Conservation (phyloP, 495 filamentous ascomycete species). For the Antarctomyces pellizariae region DNA sequence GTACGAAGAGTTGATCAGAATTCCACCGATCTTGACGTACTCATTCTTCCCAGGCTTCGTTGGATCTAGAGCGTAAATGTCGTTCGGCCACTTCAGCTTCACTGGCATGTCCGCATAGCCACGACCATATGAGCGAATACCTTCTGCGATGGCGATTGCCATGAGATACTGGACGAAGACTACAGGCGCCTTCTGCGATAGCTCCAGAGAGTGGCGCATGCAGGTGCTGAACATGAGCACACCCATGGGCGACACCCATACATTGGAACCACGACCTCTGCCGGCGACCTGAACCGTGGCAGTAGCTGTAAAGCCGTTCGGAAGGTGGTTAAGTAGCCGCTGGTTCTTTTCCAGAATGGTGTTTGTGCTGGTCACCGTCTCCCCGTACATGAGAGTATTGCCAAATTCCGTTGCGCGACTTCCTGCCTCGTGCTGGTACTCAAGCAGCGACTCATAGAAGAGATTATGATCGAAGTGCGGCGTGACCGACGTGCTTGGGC, state of each 20-base stretch:
- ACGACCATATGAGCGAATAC: conserved; percentile 53
- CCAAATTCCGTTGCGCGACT: conserved; percentile 45
- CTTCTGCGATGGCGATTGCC: conserved; percentile 73
- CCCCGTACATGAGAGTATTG: conserved; percentile 58
- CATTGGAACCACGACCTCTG: conserved; percentile 76
- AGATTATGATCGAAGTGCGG: conserved; percentile 73
- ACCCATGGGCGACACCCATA: conserved; percentile 85
- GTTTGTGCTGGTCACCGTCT: conserved; percentile 85
- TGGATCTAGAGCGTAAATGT: conserved; percentile 72
- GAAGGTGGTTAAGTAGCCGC: conserved; percentile 48
- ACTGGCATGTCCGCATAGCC: conserved; percentile 56
- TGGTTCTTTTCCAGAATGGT: conserved; percentile 91
- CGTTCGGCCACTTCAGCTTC: conserved; percentile 93
- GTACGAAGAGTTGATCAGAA: conserved; percentile 78
- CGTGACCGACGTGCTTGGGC: conserved; percentile 51
- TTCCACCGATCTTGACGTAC: conserved; percentile 85
- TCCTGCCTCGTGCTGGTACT: conserved; percentile 34
- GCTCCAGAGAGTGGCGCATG: conserved; percentile 52
- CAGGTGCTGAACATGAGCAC: conserved; percentile 70
- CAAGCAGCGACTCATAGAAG: conserved; percentile 47
- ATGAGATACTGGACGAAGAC: conserved; percentile 89
- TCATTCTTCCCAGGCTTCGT: conserved; percentile 28
- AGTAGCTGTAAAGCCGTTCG: conserved; percentile 64
- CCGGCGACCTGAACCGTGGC: conserved; percentile 85
- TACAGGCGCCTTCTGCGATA: conserved; percentile 53